These are phyloP conservation scores for Evansstolkia leycettana DNA, from an alignment of 495 filamentous ascomycete species.

Conservation along the genomic window DNA sequence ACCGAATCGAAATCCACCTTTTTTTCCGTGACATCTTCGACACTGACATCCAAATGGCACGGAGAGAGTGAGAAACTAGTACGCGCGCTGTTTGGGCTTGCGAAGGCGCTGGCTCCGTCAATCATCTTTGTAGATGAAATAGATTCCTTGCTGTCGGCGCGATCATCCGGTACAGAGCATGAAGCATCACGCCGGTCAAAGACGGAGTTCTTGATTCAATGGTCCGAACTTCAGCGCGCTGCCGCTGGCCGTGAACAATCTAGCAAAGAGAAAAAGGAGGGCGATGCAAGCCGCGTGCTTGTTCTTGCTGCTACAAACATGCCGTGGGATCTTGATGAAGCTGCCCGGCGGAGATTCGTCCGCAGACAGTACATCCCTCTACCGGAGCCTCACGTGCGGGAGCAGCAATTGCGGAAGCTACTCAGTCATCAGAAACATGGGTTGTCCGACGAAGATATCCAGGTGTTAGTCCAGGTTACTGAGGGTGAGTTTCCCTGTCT, in stretches of 20 bases:
- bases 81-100: constrained; percentile 78
- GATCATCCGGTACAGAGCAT: constrained; percentile 74
- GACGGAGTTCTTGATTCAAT: constrained; percentile 96
- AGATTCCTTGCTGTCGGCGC: constrained; percentile 80
- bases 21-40: constrained; percentile 92
- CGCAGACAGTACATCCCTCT: constrained; percentile 92
- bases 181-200: constrained; percentile 92
- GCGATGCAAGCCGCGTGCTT: constrained; percentile 82
- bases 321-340: constrained; percentile 97
- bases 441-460: constrained; percentile 61
- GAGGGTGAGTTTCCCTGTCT: constrained; percentile 47
- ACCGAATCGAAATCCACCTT: constrained; percentile 94
- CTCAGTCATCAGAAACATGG: constrained; percentile 80
- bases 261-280: constrained; percentile 54
- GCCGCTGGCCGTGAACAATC: constrained; percentile 72
- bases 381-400: constrained; percentile 71
- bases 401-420: constrained; percentile 62
- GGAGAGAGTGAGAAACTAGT: constrained; percentile 97
- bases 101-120: constrained; percentile 79
- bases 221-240: constrained; percentile 85
- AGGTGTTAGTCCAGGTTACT: constrained; percentile 65
- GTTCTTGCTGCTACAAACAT: constrained; percentile 94
- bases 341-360: constrained; percentile 83
- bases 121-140: constrained; percentile 99
- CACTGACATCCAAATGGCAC: constrained; percentile 89